Percentiles rank a stretch among this genome's conserved stretches.
Evolutionary conservation across 495 filamentous ascomycete species (phyloP).

Genomic region (Trichocladium uniseriatum): DNA sequence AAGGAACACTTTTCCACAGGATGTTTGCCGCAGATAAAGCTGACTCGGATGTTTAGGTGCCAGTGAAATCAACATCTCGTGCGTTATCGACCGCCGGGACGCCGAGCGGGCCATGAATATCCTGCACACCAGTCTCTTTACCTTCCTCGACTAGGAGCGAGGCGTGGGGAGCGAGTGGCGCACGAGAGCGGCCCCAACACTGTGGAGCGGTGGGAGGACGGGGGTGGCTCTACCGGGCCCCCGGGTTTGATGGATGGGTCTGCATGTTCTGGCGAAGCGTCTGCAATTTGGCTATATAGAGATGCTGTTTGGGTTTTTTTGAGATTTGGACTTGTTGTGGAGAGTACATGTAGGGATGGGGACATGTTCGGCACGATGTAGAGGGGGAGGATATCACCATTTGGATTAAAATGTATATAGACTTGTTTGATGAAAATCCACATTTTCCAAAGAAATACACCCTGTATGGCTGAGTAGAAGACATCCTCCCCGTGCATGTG

Average conservation of each 20-base stretch:
- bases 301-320: not conserved
- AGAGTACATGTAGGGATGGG: too few species aligned
- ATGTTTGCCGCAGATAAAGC: not conserved
- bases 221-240: not conserved
- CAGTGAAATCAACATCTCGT: constrained; percentile 97
- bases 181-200: not conserved
- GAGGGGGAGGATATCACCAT: too few species aligned
- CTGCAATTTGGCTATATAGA: not conserved
- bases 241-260: not conserved
- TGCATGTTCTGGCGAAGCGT: not conserved
- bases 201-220: too few species aligned
- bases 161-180: not conserved
- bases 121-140: constrained; percentile 87
- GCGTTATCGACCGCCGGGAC: constrained; percentile 85
- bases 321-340: not conserved
- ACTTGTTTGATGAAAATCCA: too few species aligned
- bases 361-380: too few species aligned
- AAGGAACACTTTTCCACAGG: constrained; percentile 24
- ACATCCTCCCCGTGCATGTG: too few species aligned
- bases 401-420: too few species aligned
- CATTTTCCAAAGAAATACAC: too few species aligned
- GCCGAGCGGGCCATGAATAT: constrained; percentile 89
- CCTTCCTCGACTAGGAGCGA: constrained; percentile 40
- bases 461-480: too few species aligned
- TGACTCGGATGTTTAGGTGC: constrained; percentile 49